A percentile compares a stretch with the other conserved stretches of the same genome.
phyloP scores from a whole-genome alignment of 768 basidiomycete genomes.

The Cystobasidium onofrii region DNA sequence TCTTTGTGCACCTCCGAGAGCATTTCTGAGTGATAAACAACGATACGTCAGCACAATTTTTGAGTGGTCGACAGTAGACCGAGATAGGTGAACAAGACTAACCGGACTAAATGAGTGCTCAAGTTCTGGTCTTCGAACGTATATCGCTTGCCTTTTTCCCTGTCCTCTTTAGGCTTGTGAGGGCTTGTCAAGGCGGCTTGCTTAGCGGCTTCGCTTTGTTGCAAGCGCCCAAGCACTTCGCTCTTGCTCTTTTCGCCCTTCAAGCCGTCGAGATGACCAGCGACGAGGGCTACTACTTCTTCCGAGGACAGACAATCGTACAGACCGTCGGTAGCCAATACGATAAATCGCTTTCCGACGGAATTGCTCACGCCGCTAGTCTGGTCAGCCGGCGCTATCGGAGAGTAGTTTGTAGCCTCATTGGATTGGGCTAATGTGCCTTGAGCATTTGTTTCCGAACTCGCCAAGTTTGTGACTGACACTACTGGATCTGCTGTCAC shows the following conservation, averaged over 20 bases:
- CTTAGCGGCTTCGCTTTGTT: slow-evolving; percentile 48
- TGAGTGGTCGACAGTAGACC: not conserved
- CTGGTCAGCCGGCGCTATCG: not conserved
- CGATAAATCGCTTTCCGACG: slow-evolving; percentile 58
- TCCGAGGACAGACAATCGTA: slow-evolving; percentile 65
- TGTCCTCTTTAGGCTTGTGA: slow-evolving; percentile 46
- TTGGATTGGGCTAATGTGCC: slow-evolving; percentile 40
- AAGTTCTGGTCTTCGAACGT: slow-evolving; percentile 67
- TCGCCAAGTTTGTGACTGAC: slow-evolving; percentile 51
- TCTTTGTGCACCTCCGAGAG: slow-evolving; percentile 73
- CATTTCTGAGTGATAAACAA: slow-evolving; percentile 50
- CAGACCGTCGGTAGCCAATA: slow-evolving; percentile 78
- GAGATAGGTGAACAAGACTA: not conserved
- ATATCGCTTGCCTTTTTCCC: slow-evolving; percentile 42
- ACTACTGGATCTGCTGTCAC: slow-evolving; percentile 70
- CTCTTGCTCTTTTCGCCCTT: slow-evolving; percentile 43
- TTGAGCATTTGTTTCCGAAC: not conserved
- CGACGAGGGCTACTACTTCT: slow-evolving; percentile 78
- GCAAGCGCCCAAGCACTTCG: slow-evolving; percentile 33
- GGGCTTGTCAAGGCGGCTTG: slow-evolving; percentile 60
- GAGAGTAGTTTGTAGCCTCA: slow-evolving; percentile 10
- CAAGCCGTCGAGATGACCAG: slow-evolving; percentile 65
- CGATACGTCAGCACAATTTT: not conserved
- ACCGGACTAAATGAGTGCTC: slow-evolving; percentile 69
- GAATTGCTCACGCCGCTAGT: not conserved